Base-by-base conservation (phyloP, 2,329 filamentous ascomycete genomes). In the Orbilia brochopaga region DNA sequence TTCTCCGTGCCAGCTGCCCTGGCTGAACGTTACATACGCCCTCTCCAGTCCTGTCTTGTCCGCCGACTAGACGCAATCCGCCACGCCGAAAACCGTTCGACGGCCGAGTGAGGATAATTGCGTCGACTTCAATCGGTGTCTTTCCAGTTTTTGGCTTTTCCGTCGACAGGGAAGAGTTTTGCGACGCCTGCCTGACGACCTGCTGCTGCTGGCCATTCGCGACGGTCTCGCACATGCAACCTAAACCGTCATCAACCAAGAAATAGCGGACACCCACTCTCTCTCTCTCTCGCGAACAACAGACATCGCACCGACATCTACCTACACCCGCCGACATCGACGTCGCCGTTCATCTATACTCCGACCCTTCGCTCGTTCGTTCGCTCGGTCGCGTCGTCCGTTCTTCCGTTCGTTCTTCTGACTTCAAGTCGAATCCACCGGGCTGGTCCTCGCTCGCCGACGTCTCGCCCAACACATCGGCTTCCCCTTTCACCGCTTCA, bases 21-120 rank as follows among this genome's bases (percentile, higher is more conserved):
- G 61, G 65, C 65, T 62, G 65, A 62, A 62, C 65, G 65, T 69
- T 69, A 69, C 65, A 69, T 69, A 69, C 52, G 58, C 21, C 65
- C n/a, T n/a, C n/a, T n/a, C n/a, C n/a, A n/a, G n/a, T n/a, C n/a
- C n/a, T n/a, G n/a, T n/a, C n/a, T n/a, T n/a, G n/a, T n/a, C n/a
- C 55, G 44, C 58, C 65, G 15, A 3, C 37, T 42, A 42, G 5
- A 15, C 65, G 44, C 57, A 44, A 63, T 48, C 57, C 58, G 35
- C 53, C 51, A 59, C 35, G 48, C 50, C 48, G 48, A 62, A 52
- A 50, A 35, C 15, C 51, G 24, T 40, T 37, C 24, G 24, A 32
- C 23, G 21, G 30, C 57, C 17, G 44, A 40, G 32, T 24, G 57
- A 51, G 19, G 50, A 32, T n/a, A 17, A 19, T 6, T 37, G 23